Evolutionary conservation across 2,329 filamentous ascomycete genomes (phyloP), one percentile per base, ranked within the genome.

Genomic region (Colletotrichum sp.): DNA sequence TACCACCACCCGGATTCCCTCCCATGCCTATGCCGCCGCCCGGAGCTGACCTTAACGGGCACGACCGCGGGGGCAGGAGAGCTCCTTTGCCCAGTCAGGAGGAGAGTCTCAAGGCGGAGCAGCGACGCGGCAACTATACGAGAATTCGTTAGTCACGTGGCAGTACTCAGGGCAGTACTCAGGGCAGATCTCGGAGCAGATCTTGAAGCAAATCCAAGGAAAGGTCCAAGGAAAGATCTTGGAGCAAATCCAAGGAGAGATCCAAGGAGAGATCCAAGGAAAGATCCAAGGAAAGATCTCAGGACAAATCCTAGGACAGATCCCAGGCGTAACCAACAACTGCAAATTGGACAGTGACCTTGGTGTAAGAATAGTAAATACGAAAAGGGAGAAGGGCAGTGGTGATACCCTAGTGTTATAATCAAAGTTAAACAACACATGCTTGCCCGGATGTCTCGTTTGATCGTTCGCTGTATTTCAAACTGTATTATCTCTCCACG

Each of bases 51-150:
- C 52, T 80, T 74, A 81, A 84, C 73, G 80, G 83, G 80, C 36
- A 43, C 10, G 67, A 69, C 14, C 82, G 80, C 26, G 83, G 80
- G 39, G 82, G 85, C 7, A 86, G 92, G 21, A 89, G 94, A 76
- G 95, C 90, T 7, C 95, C 95, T 10, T 85, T 98, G 59, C 95
- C 95, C 0, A 96, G 95, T 82, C 95, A 98, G 84, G 92, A 95
- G 81, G 95, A 97, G 82, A 96, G 94, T 79, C 85, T 98, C 79
- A 91, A 93, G 79, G 92, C 93, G 83, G 95, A 96, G 84, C 95
- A 96, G 87, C 90, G 90, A 72, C 87, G 88, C 70, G 92, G 92
- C 5, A 89, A 92, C 77, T 93, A 92, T 80, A 93, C 90, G 18
- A 84, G 90, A 66, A 82, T 86, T 30, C 70, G 73, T 30, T 75